Conservation (phyloP, 2,329 filamentous ascomycete genomes). For the Drechslerella dactyloides region DNA sequence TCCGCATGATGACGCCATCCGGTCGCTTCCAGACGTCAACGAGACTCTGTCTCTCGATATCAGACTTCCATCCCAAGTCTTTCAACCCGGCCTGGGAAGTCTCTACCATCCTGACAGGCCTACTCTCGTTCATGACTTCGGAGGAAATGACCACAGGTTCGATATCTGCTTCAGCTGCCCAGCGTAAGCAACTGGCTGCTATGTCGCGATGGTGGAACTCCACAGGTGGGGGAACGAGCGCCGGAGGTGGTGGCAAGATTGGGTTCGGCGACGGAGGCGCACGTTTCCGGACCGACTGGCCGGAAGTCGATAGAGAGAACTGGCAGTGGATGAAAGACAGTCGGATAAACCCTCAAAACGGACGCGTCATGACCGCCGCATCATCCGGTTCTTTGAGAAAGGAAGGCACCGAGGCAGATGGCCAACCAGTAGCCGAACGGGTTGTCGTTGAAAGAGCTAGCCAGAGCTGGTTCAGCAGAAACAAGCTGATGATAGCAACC, state of each 20-base stretch:
- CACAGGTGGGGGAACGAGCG: constrained; percentile 81
- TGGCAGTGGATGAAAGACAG: constrained; percentile 88
- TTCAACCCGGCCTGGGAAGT: constrained; percentile 99
- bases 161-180: constrained; percentile 75
- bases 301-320: constrained; percentile 86
- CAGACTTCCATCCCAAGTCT: constrained; percentile 95
- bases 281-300: constrained; percentile 89
- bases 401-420: constrained; percentile 15
- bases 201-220: constrained; percentile 95
- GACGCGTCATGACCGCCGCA: constrained; percentile 58
- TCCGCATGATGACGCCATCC: constrained; percentile 97
- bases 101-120: constrained; percentile 89
- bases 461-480: constrained; percentile 40
- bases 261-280: constrained; percentile 80
- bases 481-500: constrained; percentile 44
- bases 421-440: constrained; percentile 11
- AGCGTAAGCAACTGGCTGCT: constrained; percentile 77
- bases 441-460: constrained; percentile 26
- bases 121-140: constrained; percentile 96
- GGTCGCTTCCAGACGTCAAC: constrained; percentile 94
- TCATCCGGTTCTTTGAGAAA: constrained; percentile 9
- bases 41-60: constrained; percentile 91
- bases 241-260: constrained; percentile 67
- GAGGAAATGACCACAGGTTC: constrained; percentile 98
- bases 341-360: constrained; percentile 77